Base-by-base conservation (phyloP, 805 yeast species). In the Dipodascus geniculatus region DNA sequence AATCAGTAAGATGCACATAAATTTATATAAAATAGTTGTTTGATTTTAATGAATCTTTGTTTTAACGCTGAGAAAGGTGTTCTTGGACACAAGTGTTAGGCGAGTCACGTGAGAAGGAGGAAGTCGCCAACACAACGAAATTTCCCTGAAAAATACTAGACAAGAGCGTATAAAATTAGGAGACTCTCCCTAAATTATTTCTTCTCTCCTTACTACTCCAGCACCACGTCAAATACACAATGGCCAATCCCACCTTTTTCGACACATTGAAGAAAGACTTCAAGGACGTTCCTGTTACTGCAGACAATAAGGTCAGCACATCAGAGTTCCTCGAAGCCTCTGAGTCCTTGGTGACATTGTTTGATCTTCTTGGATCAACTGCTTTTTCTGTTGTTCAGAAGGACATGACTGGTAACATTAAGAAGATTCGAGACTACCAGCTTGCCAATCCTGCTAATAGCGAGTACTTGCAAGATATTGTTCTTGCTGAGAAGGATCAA, bases 401-500 rank as follows among this genome's bases (percentile, higher is more conserved):
- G 60, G 96, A 88, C 68, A 82, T 88, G 86, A 82, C 78, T 31
- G 96, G 96, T 42, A 88, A 88, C 70, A 83, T 88, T 67, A 74
- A 75, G 65, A 88, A 88, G 69, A 78, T 88, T 60, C 75, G 89
- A 59, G 73, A 80, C 49, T 79, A 83, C 64, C 74, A 83, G 58
- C 74, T 82, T 55, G 75, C 81, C 4, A 77, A 81, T 54, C 95
- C 95, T 48, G 78, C 72, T 42, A 69, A 71, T 53, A 74, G 85
- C 24, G 65, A 72, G n/a, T 83, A 95, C 23, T 75, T 88, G 61
- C 95, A 89, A 71, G 88, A 79, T 57, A 74, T 88, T 66, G 83
- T 89, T 33, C 70, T 85, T 57, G 73, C 81, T 54, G 96, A 88
- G 73, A 82, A 79, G 48, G 76, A 74, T 42, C 80, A 80, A 59